Evolutionary conservation across 306 rosid genomes (phyloP), one percentile per base, ranked within the genome.

Genomic region (Datisca glomerata): DNA sequence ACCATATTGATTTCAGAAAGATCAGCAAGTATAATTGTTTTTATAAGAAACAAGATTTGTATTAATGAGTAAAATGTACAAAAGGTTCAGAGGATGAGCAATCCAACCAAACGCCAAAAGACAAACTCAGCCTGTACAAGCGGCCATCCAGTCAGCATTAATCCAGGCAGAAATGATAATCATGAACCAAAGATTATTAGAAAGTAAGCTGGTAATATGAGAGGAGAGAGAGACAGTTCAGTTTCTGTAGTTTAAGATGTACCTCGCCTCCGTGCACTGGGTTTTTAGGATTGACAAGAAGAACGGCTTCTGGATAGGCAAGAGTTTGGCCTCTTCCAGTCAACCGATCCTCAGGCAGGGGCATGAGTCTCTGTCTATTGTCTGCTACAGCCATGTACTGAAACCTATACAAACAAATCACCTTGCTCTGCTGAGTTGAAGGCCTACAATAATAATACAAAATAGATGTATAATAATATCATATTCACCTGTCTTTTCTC

Each of bases 401-500:
- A 47, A 70, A 70, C 61, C 76, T 70, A 41, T 44, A 24, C 18
- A 31, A 8, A 38, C 36, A 25, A 37, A 21, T 12, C n/a, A 31
- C 24, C 44, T 50, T 24, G 35, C 12, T 11, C 21, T 37, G 15
- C 12, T 50, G 41, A 49, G 13, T 39, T 9, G 8, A 13, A 21
- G 9, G 36, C 36, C n/a, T 31, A n/a, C n/a, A 2, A 31, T 31
- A 8, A 8, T 31, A 31, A 31, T 45, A 44, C 3, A 19, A 7
- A 21, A 23, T 41, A 18, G 17, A 24, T 41, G 19, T 20, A 7
- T n/a, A n/a, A n/a, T n/a, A n/a, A n/a, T n/a, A n/a, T n/a, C 36
- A 44, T 44, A 54, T 23, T 46, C 41, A 84, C 97, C 76, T 87
- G 51, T 83, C 89, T 70, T 83, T 87, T 64, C 93, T 69, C 51